phyloP scores from a whole-genome alignment of 257 asterid genomes.

The Solanum paucissectum region DNA sequence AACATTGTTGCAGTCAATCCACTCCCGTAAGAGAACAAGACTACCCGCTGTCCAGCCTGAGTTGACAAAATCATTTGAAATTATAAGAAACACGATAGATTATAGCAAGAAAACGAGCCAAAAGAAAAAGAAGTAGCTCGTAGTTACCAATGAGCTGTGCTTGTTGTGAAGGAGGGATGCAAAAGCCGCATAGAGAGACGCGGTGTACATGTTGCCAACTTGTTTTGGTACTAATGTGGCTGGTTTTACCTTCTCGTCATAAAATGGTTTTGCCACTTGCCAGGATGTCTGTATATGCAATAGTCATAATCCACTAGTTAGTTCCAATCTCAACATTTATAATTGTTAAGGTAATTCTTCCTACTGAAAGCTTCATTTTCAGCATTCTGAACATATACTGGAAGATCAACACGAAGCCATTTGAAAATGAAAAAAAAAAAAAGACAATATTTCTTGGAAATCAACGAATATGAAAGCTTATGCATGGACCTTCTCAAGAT shows the following conservation, averaged over 20 bases:
- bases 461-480: not conserved
- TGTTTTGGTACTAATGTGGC: slow-evolving; percentile 87
- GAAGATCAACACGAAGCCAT: not conserved
- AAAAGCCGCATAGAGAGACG: slow-evolving; percentile 94
- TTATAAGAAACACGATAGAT: not conserved
- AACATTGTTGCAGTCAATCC: slow-evolving; percentile 88
- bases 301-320: not conserved
- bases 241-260: slow-evolving; percentile 80
- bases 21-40: slow-evolving; percentile 90
- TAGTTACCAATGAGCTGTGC: slow-evolving; percentile 55
- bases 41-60: slow-evolving; percentile 83
- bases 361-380: not conserved
- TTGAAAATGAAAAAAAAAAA: not conserved
- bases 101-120: not conserved
- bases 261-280: slow-evolving; percentile 82
- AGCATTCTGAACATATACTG: not conserved
- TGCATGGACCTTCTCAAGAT: slow-evolving; percentile 78
- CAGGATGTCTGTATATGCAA: slow-evolving; percentile 59
- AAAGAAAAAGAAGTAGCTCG: not conserved
- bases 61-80: not conserved
- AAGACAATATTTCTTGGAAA: not conserved
- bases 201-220: slow-evolving; percentile 99
- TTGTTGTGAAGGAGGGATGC: slow-evolving; percentile 86
- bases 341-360: not conserved
- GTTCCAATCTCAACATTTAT: not conserved